These are phyloP conservation scores for Lophiostoma macrostomum DNA, from an alignment of 495 filamentous ascomycete species.

Conservation along the genomic window DNA sequence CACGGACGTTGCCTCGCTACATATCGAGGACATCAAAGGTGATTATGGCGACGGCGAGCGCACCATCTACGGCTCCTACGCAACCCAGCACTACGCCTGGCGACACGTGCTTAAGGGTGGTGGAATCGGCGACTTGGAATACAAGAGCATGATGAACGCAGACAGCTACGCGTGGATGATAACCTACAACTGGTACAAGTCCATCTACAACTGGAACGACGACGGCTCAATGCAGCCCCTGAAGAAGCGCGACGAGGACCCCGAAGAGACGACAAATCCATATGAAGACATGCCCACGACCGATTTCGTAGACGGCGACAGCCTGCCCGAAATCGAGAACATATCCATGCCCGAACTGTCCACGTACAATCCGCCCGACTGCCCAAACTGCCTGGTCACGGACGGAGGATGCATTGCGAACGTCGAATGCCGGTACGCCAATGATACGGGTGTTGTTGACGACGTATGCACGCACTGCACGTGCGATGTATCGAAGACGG, in stretches of 20 bases:
- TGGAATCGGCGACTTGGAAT: neutral
- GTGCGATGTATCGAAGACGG: neutral
- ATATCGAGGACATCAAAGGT: neutral
- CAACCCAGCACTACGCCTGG: neutral
- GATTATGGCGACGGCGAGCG: neutral
- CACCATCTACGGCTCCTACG: neutral
- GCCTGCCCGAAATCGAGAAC: too few species aligned
- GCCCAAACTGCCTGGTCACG: neutral
- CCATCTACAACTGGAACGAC: neutral
- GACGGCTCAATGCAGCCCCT: neutral
- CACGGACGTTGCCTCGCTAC: neutral
- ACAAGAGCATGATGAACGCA: neutral
- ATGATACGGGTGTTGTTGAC: neutral
- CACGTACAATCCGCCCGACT: neutral
- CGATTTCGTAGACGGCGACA: too few species aligned
- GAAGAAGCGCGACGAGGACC: neutral
- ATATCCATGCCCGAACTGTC: neutral
- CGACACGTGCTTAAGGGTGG: neutral
- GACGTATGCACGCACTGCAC: neutral
- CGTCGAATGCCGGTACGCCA: neutral
- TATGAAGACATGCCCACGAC: too few species aligned
- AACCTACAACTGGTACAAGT: neutral
- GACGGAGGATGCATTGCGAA: neutral
- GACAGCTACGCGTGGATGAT: slow-evolving; percentile 2
- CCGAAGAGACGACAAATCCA: neutral